Evolutionary conservation across 805 yeast genomes (phyloP), one percentile per base, ranked within the genome.

Genomic region (Metschnikowia proteae): DNA sequence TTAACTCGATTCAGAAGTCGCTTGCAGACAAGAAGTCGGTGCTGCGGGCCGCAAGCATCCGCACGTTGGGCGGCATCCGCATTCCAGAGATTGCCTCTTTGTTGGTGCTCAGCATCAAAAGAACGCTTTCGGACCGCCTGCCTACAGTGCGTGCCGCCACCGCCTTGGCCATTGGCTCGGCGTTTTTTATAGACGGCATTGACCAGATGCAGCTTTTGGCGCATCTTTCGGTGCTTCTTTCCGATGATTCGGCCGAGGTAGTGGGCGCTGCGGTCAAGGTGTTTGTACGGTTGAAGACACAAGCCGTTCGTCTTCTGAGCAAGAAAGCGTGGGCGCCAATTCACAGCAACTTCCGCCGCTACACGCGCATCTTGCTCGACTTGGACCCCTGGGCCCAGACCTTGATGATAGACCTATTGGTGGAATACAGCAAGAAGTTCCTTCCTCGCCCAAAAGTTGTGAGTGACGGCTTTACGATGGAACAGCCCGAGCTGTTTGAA

Each of bases 1-100:
- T 94, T 55, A 94, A 94, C 65, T 87, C 97, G 0, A 86, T 94
- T 43, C 99, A 94, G 64, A 89, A 87, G 65, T 76, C 88, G 1
- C 67, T 92, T 28, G 72, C 77, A 7, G 96, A 89, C 57, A 81
- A 81, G 55, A 78, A 77, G 51, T 85, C 95, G 1, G 75, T 80
- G 8, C 71, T 77, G 13, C 73, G 98, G 53, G 79, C 91, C 2
- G 71, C 88, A 48, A 84, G 96, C 0, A 78, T 94, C 38, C 76
- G 91, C 46, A 83, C 90, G 10, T 75, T 94, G 59, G 82, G 94
- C 1, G 91, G 92, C n/a, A 84, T 94, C 49, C 76, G 82, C 40
- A 87, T 92, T 17, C 80, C 88, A 1, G 87, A 92, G 6, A 84
- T 94, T 35, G 76, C 84, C 22, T 94, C 96, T 0, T 88, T 94